A percentile compares a stretch with the other conserved stretches of the same genome.
These are phyloP conservation scores for Pelargonium cotyledonis DNA, from an alignment of 441 rosid genomes.

Conservation along the genomic window DNA sequence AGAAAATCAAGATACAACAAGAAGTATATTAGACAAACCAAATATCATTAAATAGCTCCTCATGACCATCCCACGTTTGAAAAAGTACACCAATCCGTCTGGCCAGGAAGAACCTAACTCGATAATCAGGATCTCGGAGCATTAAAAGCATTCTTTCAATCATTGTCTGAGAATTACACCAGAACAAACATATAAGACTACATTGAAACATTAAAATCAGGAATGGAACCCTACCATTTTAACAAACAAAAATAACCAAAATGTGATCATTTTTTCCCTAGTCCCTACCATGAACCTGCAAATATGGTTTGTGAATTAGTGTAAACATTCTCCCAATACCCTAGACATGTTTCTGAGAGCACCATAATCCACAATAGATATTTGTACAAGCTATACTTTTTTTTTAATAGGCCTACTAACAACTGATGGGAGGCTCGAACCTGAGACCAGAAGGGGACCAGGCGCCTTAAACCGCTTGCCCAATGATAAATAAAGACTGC, in stretches of 20 bases:
- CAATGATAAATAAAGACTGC: too few species aligned
- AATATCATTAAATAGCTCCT: conserved; percentile 83
- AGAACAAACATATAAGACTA: conserved; percentile 19
- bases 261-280: neutral
- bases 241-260: neutral
- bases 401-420: too few species aligned
- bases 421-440: too few species aligned
- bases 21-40: conserved; percentile 45
- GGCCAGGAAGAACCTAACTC: conserved; percentile 73
- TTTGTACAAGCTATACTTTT: neutral
- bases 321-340: neutral
- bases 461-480: too few species aligned
- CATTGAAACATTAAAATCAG: conserved; percentile 1
- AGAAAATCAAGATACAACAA: neutral
- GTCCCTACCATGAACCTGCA: neutral
- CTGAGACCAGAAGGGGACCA: too few species aligned
- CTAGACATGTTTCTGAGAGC: neutral
- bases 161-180: conserved; percentile 49
- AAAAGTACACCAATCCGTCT: conserved; percentile 77
- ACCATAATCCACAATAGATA: neutral
- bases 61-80: conserved; percentile 99
- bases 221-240: conserved; percentile 4
- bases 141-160: conserved; percentile 62
- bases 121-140: conserved; percentile 86
- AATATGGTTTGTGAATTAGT: neutral